Percentiles rank a stretch among this genome's conserved stretches.
These are phyloP conservation scores for Coniochaeta prunicola DNA, from an alignment of 2,329 filamentous ascomycete genomes.

Conservation along the genomic window DNA sequence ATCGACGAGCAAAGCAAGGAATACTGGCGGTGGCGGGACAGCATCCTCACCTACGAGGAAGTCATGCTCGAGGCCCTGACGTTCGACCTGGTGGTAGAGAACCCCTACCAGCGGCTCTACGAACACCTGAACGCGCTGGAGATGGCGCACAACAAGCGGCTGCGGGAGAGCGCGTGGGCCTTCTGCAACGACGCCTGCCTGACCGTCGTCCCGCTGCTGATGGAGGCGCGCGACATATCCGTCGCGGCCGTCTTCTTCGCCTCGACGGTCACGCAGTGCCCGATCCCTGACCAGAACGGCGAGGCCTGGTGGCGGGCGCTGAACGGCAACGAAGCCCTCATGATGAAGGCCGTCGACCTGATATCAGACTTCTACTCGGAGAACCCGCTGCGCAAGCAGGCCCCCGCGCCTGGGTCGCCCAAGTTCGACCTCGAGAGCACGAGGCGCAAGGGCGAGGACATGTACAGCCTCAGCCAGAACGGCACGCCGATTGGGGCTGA, in stretches of 20 bases:
- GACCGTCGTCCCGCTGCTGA: conserved; percentile 76
- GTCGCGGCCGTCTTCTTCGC: conserved; percentile 83
- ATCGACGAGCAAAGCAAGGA: conserved; percentile 98
- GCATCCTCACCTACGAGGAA: conserved; percentile 87
- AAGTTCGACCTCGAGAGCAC: conserved; percentile 50
- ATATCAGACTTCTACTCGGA: conserved; percentile 64
- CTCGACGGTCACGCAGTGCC: conserved; percentile 63
- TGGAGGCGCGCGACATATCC: conserved; percentile 73
- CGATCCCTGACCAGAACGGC: conserved; percentile 70
- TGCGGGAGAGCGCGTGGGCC: conserved; percentile 85
- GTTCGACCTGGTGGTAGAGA: conserved; percentile 87
- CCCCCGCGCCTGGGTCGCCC: conserved; percentile 42
- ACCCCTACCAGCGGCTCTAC: conserved; percentile 79
- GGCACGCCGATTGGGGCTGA: conserved; percentile 42
- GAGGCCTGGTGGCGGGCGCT: conserved; percentile 83
- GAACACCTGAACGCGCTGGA: conserved; percentile 51
- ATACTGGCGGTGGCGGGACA: conserved; percentile 96
- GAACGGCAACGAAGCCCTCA: conserved; percentile 62
- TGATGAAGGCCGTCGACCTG: conserved; percentile 65
- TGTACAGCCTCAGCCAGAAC: conserved; percentile 31
- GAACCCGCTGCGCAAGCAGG: conserved; percentile 54
- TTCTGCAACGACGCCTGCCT: conserved; percentile 88
- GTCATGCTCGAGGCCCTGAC: conserved; percentile 85
- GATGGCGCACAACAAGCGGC: conserved; percentile 69
- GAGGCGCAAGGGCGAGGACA: conserved; percentile 37